Percentiles rank a stretch among this genome's conserved stretches.
phyloP scores from a whole-genome alignment of 305 asterid genomes.

The Ajuga reptans region DNA sequence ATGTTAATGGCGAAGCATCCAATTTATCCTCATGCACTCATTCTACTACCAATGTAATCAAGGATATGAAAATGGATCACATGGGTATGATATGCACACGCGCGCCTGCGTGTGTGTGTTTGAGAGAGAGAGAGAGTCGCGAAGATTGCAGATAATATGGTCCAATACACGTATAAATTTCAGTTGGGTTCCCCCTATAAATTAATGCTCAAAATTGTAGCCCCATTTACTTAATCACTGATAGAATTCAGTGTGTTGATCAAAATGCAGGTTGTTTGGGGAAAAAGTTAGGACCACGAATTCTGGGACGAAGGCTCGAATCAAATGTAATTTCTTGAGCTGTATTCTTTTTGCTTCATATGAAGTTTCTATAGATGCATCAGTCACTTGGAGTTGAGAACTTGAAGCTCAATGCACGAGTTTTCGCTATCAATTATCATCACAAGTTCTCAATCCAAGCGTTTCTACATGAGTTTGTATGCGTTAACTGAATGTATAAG shows the following conservation, averaged over 20 bases:
- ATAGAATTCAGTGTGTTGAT: not conserved
- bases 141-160: too few species aligned
- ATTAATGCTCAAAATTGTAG: not conserved
- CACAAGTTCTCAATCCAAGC: not conserved
- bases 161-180: too few species aligned
- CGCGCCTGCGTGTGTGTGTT: too few species aligned
- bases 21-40: not conserved
- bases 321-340: constrained; percentile 41
- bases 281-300: constrained; percentile 67
- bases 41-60: not conserved
- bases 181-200: not conserved
- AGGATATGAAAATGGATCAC: not conserved
- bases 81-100: too few species aligned
- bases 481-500: not conserved
- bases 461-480: not conserved
- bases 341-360: not conserved
- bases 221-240: not conserved
- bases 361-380: not conserved
- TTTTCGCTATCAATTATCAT: not conserved
- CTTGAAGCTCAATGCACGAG: not conserved
- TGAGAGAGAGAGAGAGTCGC: not conserved
- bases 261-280: constrained; percentile 72
- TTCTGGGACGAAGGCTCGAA: constrained; percentile 54
- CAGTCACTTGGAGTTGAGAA: not conserved
- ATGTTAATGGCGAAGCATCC: not conserved